Conservation (phyloP, 176 grass and related monocot species). For the Aegilops bicornis region DNA sequence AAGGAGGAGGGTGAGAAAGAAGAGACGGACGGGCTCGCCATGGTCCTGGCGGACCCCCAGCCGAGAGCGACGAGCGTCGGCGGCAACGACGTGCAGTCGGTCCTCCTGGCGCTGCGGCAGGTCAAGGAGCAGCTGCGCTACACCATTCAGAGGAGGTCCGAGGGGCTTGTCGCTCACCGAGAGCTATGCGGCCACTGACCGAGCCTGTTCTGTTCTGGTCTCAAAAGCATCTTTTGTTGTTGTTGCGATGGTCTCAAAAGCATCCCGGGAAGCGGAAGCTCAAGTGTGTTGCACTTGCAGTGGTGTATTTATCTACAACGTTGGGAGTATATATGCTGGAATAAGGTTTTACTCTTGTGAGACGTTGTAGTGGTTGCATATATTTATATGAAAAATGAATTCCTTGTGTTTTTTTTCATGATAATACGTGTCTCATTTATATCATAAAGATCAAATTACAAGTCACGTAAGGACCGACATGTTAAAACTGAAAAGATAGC, state of each 20-base stretch:
- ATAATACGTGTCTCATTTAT: too few relatives aligned
- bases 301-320: background rate
- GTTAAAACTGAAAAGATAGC: too few relatives aligned
- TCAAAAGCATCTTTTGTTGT: too few relatives aligned
- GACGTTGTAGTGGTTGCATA: background rate
- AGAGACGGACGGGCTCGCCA: conserved; percentile 33
- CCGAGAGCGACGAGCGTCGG: background rate
- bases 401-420: too few relatives aligned
- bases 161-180: conserved; percentile 47
- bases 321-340: background rate
- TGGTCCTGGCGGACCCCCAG: conserved; percentile 47
- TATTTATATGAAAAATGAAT: background rate
- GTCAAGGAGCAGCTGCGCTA: conserved; percentile 81
- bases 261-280: background rate
- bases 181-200: conserved; percentile 61
- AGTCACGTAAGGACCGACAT: too few relatives aligned
- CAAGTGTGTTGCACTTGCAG: background rate
- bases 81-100: conserved; percentile 61
- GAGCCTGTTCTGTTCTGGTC: too few relatives aligned
- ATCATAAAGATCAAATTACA: too few relatives aligned
- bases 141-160: conserved; percentile 53
- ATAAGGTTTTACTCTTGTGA: background rate
- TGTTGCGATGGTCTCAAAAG: too few relatives aligned
- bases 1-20: background rate
- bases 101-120: conserved; percentile 80